Conservation (phyloP, 1,284 basidiomycete species). For the Heterobasidion parviporum region DNA sequence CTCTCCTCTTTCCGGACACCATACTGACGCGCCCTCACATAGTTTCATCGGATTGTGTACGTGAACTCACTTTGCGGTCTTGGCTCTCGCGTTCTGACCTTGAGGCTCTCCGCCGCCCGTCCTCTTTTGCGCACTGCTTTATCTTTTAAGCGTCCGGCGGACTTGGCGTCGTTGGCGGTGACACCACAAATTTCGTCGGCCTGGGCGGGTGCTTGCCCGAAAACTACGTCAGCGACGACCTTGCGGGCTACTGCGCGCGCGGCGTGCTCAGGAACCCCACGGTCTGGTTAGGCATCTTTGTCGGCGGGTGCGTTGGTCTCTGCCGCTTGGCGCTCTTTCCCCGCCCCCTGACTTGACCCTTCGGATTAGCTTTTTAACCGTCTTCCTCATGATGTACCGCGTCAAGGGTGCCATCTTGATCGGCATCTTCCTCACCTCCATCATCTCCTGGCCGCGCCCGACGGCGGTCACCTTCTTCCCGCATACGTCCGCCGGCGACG, state of each 20-base stretch:
- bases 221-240: constrained; percentile 22
- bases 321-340: no score
- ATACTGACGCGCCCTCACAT: neutral
- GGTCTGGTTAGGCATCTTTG: constrained; percentile 86
- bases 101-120: no score
- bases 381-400: constrained; percentile 79
- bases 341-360: neutral
- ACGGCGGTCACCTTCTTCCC: constrained; percentile 83
- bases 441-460: constrained; percentile 82
- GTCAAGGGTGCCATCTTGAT: constrained; percentile 81
- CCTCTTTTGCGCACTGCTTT: constrained; percentile 1
- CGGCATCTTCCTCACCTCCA: constrained; percentile 79
- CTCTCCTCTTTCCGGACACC: neutral
- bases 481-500: constrained; percentile 59
- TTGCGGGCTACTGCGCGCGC: constrained; percentile 57
- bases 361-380: constrained; percentile 55
- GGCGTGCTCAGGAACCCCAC: constrained; percentile 69
- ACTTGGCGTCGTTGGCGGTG: constrained; percentile 72
- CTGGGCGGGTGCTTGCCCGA: constrained; percentile 70
- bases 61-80: no score
- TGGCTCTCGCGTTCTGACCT: no score
- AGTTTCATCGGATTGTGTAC: constrained; percentile 8
- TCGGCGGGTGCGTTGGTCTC: constrained; percentile 56
- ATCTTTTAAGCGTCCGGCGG: constrained; percentile 45
- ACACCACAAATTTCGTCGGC: constrained; percentile 64